Conservation (phyloP, 441 rosid genomes). For the Euphorbia celastroides region DNA sequence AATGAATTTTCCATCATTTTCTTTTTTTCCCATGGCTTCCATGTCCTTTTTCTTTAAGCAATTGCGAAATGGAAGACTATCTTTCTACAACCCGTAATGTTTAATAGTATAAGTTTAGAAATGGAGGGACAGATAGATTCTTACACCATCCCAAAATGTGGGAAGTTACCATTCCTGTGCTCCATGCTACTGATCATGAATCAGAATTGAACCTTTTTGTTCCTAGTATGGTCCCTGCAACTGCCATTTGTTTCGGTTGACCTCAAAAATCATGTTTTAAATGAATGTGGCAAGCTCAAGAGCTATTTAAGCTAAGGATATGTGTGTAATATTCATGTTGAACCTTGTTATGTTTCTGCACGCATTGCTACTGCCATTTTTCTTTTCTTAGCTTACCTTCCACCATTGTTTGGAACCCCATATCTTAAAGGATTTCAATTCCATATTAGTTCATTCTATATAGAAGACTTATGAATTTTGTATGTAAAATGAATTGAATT, state of each 20-base stretch:
- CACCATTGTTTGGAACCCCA: too few species aligned
- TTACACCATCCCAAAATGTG: background rate
- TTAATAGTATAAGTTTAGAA: background rate
- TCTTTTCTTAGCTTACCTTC: background rate
- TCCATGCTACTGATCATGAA: background rate
- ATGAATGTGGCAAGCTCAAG: background rate
- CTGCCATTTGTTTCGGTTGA: background rate
- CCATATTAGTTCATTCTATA: too few species aligned
- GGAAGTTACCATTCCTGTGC: background rate
- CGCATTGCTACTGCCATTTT: constrained; percentile 1
- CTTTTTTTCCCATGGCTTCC: background rate
- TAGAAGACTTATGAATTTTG: too few species aligned
- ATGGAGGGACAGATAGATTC: background rate
- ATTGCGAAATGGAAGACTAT: background rate
- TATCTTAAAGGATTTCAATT: too few species aligned
- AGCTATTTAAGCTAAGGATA: background rate
- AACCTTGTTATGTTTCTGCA: background rate
- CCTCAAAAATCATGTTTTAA: background rate
- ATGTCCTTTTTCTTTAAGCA: background rate
- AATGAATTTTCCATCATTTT: background rate
- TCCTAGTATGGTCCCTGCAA: background rate
- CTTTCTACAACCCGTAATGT: background rate
- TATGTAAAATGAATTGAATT: too few species aligned
- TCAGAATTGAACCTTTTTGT: background rate
- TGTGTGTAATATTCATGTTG: background rate